Base-by-base conservation (phyloP, 1,284 basidiomycete genomes). In the Paramarasmius palmivorus region DNA sequence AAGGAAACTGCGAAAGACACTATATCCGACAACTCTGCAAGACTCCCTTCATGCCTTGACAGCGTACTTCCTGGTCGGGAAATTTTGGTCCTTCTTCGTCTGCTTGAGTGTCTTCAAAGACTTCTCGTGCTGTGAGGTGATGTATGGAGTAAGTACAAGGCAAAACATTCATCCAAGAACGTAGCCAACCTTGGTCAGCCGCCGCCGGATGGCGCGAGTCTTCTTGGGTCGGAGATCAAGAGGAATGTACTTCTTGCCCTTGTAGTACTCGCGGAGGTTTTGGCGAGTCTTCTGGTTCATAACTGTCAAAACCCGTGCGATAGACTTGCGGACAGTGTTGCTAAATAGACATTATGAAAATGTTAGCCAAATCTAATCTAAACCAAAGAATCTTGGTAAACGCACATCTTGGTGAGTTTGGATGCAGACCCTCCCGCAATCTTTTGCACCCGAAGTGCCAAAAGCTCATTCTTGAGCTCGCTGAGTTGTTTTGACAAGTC, bases 261-360 rank as follows among this genome's bases (percentile, higher is more conserved):
- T 96, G 92, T 98, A 98, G 82, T 90, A 93, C 76, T 98, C 95
- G 61, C 93, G 92, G 64, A 98, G 86, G 79, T 96, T 95, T 79
- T 93, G 88, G 66, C 97, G 92, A 69, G 91, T 88, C 82, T 99
- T 99, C 73, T 93, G 90, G 90, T 98, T 98, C 82, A 92, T 96
- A 66, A 99, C 95, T 49, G 97, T 99, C 77, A 98, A 77, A 62
- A 99, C 96, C 59, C 97, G 94, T 61, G 97, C 97, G 69, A 99
- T 95, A 64, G 94, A 96, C 82, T 99, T 99, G 83, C 97, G 95
- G 73, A 98, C 92, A 64, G 92, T 84, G 77, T 92, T 89, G 78
- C 96, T 99, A 68, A 10, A 51, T 26, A 42, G 32, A 57, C 40
- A 32, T 61, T 15, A n/a, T n/a, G n/a, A n/a, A n/a, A 54, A 44